Base-by-base conservation (phyloP, 2,329 filamentous ascomycete species). In the Cordyceps javanica region DNA sequence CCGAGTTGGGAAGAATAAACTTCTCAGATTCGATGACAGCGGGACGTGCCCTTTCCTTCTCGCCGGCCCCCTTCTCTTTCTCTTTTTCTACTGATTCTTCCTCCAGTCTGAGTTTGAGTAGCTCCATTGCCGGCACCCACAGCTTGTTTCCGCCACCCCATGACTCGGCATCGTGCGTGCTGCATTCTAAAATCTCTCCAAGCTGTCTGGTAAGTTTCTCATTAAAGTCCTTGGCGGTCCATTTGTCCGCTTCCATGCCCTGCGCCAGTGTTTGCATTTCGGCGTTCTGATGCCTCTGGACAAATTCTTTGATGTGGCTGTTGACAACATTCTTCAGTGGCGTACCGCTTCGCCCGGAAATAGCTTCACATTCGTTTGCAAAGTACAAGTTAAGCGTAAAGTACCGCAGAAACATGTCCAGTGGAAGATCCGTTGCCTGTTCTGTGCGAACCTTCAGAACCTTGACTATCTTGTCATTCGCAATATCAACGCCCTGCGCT, bases 1-100 rank as follows among this genome's bases (percentile, higher is more conserved):
- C 92, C 5, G 91, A 96, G 55, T 88, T 82, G 0, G 94, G 91
- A 11, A 99, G 82, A 57, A 96, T 85, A 69, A 91, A 97, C 55
- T 84, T 86, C 68, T 96, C 90, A 26, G 87, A 85, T 60, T 97
- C 92, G 54, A 99, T 88, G 5, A 85, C 76, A 1, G 94, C 94
- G 38, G 82, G 83, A 44, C 89, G 82, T 5, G 78, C 77, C 71
- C 87, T 90, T 57, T 86, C 79, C 66, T 88, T 90, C 59, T 71
- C 64, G 0, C 73, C 69, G 2, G 38, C 45, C 28, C 30, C 39
- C 46, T 51, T 51, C 23, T 51, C 55, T 23, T 38, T 57, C 14
- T 50, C 55, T 13, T 38, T 34, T 59, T 80, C 77, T 2, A 75
- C 64, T 7, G 70, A 42, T 53, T 70, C 59, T 30, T 71, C 52